Base-by-base conservation (phyloP, 1,284 basidiomycete genomes). In the Mycena citricolor region DNA sequence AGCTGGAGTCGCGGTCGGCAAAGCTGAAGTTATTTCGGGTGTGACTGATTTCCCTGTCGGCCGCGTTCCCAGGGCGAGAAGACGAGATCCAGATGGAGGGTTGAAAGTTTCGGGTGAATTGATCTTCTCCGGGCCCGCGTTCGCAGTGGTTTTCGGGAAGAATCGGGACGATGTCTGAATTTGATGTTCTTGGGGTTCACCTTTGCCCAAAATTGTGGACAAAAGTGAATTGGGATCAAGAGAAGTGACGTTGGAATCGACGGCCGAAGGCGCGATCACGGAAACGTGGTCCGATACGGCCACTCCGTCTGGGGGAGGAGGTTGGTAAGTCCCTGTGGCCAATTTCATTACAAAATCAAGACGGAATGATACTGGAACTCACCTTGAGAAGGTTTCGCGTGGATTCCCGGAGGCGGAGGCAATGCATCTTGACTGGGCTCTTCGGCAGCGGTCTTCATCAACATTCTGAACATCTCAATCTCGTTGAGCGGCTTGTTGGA, bases 371-470 rank as follows among this genome's bases (percentile, higher is more conserved):
- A 32, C 11, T 16, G 4, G 14, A 26, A 40, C 42, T 24, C 29
- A 52, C 44, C 41, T 41, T 40, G 32, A 12, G 42, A 36, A 24
- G 30, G 20, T 13, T 40, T 47, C 8, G 26, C 30, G 23, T 28
- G 44, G 25, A 44, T 43, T 12, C 42, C 44, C 25, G 52, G 42
- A 22, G 49, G 43, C 20, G 49, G 32, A 23, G 32, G 19, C 20
- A 44, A 40, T 35, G 42, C 25, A 36, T 31, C 39, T 44, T 14
- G 26, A 25, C 6, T 32, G 30, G 33, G 46, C 42, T 43, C 48
- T n/a, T n/a, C n/a, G n/a, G n/a, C n/a, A n/a, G n/a, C 89, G 52
- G 79, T 73, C 62, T 85, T 86, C 86, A 93, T 92, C 71, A 91
- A 72, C 57, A 88, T 61, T 57, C 86, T 88, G 76, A 93, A 92